Conservation (phyloP, 345 rosid species). For the Psidium friedrichsthalianum region DNA sequence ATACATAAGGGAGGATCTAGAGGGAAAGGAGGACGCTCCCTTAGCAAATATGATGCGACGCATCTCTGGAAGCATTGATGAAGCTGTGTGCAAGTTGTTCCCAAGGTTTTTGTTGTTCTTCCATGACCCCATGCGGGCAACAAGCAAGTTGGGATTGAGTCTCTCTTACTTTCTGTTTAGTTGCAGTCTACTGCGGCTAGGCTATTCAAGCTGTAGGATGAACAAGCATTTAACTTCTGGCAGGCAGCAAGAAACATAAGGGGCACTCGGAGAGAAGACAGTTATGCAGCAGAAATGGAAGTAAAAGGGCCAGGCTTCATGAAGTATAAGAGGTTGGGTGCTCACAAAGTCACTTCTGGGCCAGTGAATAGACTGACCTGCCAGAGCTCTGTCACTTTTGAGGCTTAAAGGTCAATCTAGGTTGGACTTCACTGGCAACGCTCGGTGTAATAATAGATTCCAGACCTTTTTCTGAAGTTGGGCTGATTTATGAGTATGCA, state of each 20-base stretch:
- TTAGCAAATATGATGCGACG: too few species aligned
- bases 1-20: background rate
- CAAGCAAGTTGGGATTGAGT: slow-evolving; percentile 53
- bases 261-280: slow-evolving; percentile 5
- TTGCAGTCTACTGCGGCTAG: slow-evolving; percentile 55
- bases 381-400: slow-evolving; percentile 73
- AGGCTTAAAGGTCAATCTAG: slow-evolving; percentile 59
- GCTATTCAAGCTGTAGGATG: slow-evolving; percentile 53
- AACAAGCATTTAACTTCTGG: slow-evolving; percentile 61
- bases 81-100: slow-evolving; percentile 97
- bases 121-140: slow-evolving; percentile 99
- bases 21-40: slow-evolving; percentile 42
- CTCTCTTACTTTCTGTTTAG: slow-evolving; percentile 71
- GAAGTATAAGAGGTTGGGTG: background rate
- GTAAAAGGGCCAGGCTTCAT: background rate
- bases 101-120: slow-evolving; percentile 83
- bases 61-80: slow-evolving; percentile 91
- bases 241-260: slow-evolving; percentile 4
- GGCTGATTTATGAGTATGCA: slow-evolving; percentile 61
- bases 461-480: slow-evolving; percentile 65
- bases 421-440: slow-evolving; percentile 20
- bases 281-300: background rate
- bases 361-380: slow-evolving; percentile 41
- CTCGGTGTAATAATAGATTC: slow-evolving; percentile 78
- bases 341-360: background rate